Evolutionary conservation across 148 eudicot species (phyloP).

Genomic region (Tetragonia tetragonoides): DNA sequence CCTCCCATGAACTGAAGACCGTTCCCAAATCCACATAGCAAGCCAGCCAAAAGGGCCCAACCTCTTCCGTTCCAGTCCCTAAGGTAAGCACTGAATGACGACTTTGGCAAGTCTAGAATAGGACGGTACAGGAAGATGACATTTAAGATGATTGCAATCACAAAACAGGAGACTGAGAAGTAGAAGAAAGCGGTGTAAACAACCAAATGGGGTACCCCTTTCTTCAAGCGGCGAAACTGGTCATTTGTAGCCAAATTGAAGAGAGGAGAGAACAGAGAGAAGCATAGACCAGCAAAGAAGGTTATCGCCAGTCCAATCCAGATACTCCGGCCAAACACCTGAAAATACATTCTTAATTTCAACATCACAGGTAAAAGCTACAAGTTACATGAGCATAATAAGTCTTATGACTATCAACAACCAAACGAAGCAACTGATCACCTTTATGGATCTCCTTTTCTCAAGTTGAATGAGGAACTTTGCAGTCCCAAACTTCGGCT

Average conservation of each 20-base stretch:
- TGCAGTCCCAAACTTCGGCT: constrained; percentile 71
- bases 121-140: constrained; percentile 57
- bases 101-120: constrained; percentile 51
- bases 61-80: constrained; percentile 70
- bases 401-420: background rate
- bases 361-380: too few species aligned
- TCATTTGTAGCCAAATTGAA: constrained; percentile 94
- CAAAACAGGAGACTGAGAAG: constrained; percentile 62
- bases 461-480: constrained; percentile 73
- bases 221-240: constrained; percentile 57
- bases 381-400: background rate
- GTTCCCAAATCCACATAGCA: constrained; percentile 67
- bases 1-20: constrained; percentile 89
- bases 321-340: constrained; percentile 68
- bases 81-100: constrained; percentile 54
- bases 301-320: constrained; percentile 62
- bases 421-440: constrained; percentile 12
- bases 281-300: constrained; percentile 65
- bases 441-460: constrained; percentile 74
- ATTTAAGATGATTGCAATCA: constrained; percentile 51
- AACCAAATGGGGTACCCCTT: constrained; percentile 68
- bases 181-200: constrained; percentile 86
- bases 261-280: constrained; percentile 79
- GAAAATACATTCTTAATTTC: constrained; percentile 6
- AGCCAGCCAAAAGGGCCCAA: constrained; percentile 64